These are phyloP conservation scores for Mycena venus DNA, from an alignment of 768 basidiomycete genomes.

Conservation along the genomic window DNA sequence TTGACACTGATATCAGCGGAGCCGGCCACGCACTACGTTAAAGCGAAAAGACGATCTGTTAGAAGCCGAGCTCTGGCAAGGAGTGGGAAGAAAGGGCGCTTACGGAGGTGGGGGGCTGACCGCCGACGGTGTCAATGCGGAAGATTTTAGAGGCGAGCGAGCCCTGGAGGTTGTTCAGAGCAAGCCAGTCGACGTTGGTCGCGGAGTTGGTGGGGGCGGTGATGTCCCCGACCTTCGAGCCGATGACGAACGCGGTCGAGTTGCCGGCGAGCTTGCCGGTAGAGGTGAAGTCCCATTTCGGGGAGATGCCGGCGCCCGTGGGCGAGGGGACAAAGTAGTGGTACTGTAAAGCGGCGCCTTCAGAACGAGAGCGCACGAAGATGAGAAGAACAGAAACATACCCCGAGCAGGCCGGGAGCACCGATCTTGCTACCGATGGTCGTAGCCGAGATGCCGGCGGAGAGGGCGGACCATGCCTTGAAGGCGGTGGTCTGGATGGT, in stretches of 20 bases:
- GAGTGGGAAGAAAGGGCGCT: neutral
- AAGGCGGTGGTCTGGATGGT: conserved; percentile 31
- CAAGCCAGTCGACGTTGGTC: conserved; percentile 56
- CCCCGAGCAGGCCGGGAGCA: conserved; percentile 22
- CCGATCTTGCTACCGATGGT: conserved; percentile 20
- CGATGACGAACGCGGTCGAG: conserved; percentile 29
- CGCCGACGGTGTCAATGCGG: conserved; percentile 46
- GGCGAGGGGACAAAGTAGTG: conserved; percentile 59
- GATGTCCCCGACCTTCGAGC: conserved; percentile 43
- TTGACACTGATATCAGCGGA: conserved; percentile 27
- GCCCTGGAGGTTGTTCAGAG: conserved; percentile 52
- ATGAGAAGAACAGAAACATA: neutral
- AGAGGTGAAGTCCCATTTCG: conserved; percentile 57
- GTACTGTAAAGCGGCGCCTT: conserved; percentile 25
- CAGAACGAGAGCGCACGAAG: neutral
- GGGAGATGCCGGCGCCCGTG: conserved; percentile 45
- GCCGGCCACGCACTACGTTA: conserved; percentile 29
- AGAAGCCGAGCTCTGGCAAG: neutral
- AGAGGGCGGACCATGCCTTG: conserved; percentile 34
- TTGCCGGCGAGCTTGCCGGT: conserved; percentile 32
- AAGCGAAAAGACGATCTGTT: neutral
- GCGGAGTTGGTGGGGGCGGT: conserved; percentile 39
- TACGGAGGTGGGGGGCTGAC: conserved; percentile 52
- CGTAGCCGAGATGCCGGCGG: conserved; percentile 23
- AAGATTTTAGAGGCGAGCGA: conserved; percentile 52